These are phyloP conservation scores for Carex sylvatica DNA, from an alignment of 202 grass and related monocot genomes.

Conservation along the genomic window DNA sequence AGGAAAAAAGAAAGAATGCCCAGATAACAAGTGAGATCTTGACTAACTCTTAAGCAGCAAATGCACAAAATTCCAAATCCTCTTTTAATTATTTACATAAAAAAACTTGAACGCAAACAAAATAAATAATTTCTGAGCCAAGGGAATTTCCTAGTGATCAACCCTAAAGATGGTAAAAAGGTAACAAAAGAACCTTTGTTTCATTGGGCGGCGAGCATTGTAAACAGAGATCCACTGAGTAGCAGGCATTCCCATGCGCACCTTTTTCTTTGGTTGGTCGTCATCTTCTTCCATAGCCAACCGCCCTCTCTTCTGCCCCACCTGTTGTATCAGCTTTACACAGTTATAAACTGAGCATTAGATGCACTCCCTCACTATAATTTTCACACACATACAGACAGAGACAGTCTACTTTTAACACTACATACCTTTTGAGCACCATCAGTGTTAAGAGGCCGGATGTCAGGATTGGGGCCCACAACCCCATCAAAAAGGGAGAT, in stretches of 20 bases:
- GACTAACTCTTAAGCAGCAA: neutral
- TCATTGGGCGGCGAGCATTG: slow-evolving; percentile 85
- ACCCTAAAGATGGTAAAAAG: neutral
- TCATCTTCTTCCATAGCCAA: slow-evolving; percentile 78
- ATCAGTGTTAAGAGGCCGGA: slow-evolving; percentile 97
- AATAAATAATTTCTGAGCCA: neutral
- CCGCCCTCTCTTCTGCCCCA: slow-evolving; percentile 95
- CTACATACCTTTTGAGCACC: slow-evolving; percentile 93
- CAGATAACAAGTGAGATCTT: neutral
- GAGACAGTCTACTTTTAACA: neutral
- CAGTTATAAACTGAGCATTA: slow-evolving; percentile 57
- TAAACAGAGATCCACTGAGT: slow-evolving; percentile 99
- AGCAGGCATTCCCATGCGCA: slow-evolving; percentile 95
- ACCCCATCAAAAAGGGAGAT: slow-evolving; percentile 89
- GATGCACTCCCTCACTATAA: slow-evolving; percentile 19
- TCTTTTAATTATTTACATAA: neutral
- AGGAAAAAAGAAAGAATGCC: neutral
- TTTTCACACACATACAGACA: slow-evolving; percentile 2
- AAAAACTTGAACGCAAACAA: neutral
- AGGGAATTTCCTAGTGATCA: neutral
- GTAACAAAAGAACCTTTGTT: slow-evolving; percentile 64
- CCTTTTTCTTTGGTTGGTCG: slow-evolving; percentile 96
- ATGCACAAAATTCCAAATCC: neutral
- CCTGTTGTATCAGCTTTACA: slow-evolving; percentile 84
- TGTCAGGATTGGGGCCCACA: slow-evolving; percentile 89